Conservation (phyloP, 2,329 filamentous ascomycete genomes). For the Lojkania enalia region DNA sequence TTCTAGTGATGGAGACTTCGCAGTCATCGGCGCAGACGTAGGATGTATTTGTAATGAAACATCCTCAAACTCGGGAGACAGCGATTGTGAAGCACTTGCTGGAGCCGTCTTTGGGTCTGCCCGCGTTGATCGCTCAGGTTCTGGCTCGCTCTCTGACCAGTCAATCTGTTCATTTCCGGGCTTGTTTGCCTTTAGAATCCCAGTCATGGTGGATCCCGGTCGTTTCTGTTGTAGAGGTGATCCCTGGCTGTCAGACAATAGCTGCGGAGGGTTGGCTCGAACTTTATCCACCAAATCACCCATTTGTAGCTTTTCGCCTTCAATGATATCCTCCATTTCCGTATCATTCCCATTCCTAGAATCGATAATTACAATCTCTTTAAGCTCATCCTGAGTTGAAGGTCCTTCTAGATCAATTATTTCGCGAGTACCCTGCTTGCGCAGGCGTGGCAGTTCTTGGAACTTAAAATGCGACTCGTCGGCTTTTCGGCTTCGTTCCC, state of each 20-base stretch:
- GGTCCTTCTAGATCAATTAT: conserved; percentile 53
- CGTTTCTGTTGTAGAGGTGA: conserved; percentile 26
- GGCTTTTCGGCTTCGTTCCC: conserved; percentile 61
- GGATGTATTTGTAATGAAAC: conserved; percentile 33
- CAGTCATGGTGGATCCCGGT: too few relatives aligned
- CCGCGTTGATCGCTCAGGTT: conserved; percentile 19
- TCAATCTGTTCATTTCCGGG: conserved; percentile 49
- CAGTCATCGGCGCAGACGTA: conserved; percentile 14
- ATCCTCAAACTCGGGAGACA: conserved; percentile 56
- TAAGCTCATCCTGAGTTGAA: conserved; percentile 49
- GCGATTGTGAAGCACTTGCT: conserved; percentile 38
- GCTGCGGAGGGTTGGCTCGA: conserved; percentile 46
- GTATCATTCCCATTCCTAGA: conserved; percentile 59
- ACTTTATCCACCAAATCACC: conserved; percentile 51
- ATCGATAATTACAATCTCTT: conserved; percentile 64
- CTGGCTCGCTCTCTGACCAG: conserved; percentile 59
- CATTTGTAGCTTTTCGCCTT: conserved; percentile 42
- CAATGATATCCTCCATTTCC: conserved; percentile 40
- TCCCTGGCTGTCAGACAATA: conserved; percentile 22
- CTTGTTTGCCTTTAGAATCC: conserved; percentile 33
- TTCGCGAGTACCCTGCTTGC: conserved; percentile 57
- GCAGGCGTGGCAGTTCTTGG: conserved; percentile 61
- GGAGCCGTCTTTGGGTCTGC: background rate
- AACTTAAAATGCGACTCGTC: conserved; percentile 64
- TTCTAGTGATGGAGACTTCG: conserved; percentile 51